Percentiles rank a stretch among this genome's conserved stretches.
Conservation (phyloP, 2,329 filamentous ascomycete genomes). For the Cordyceps cicadae region DNA sequence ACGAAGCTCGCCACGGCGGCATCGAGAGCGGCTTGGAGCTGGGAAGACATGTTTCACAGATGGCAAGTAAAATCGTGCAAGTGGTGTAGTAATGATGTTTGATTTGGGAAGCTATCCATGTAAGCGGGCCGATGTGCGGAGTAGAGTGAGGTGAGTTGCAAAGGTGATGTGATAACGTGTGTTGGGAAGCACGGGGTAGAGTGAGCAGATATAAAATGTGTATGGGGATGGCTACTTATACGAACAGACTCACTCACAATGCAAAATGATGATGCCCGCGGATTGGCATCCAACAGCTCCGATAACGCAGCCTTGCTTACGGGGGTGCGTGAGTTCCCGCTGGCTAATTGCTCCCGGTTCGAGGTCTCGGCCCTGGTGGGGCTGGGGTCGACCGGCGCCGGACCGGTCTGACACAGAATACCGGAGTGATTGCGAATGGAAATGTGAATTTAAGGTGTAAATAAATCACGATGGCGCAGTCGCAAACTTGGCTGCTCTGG, state of each 20-base stretch:
- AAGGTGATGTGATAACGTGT: too few species aligned
- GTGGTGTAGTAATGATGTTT: background rate
- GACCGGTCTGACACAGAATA: background rate
- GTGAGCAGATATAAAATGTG: background rate
- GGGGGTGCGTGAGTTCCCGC: background rate
- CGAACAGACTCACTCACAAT: background rate
- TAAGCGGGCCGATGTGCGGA: background rate
- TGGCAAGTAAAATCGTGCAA: background rate
- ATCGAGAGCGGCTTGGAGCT: constrained; percentile 22
- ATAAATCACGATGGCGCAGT: too few species aligned
- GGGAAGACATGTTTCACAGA: background rate
- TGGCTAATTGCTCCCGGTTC: background rate
- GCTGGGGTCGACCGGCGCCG: background rate
- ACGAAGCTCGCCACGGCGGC: constrained; percentile 27
- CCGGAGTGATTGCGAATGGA: background rate
- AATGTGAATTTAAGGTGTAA: background rate
- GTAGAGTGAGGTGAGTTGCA: too few species aligned
- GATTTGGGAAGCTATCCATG: background rate
- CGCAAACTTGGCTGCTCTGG: too few species aligned
- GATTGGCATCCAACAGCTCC: background rate
- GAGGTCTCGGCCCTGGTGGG: background rate
- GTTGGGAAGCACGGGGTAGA: background rate
- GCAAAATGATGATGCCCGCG: background rate
- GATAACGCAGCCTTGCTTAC: background rate
- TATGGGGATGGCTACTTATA: background rate